These are phyloP conservation scores for Gentiana dahurica DNA, from an alignment of 257 asterid species.

Conservation along the genomic window DNA sequence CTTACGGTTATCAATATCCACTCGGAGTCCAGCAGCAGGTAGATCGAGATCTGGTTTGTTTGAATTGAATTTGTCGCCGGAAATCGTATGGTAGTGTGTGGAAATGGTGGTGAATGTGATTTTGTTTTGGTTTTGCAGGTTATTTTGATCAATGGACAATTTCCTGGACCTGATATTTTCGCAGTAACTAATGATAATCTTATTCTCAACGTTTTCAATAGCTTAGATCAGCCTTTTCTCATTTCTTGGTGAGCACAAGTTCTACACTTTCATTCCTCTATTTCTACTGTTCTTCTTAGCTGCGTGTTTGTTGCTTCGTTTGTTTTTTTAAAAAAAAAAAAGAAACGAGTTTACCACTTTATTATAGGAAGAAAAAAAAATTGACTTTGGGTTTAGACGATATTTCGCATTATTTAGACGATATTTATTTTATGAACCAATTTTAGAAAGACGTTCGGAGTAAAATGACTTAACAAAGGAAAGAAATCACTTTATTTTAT, in stretches of 20 bases:
- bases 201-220: conserved; percentile 67
- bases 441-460: no score
- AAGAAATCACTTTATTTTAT: no score
- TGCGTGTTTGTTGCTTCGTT: not conserved
- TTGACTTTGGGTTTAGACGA: no score
- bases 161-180: conserved; percentile 86
- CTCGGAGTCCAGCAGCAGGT: conserved; percentile 78
- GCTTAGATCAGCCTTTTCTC: conserved; percentile 84
- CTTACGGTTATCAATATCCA: conserved; percentile 60
- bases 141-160: conserved; percentile 84
- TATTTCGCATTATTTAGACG: no score
- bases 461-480: no score
- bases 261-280: not conserved
- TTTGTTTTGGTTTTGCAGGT: conserved; percentile 33
- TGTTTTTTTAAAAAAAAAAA: no score
- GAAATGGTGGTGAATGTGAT: not conserved
- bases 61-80: no score
- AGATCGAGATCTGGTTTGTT: conserved; percentile 21
- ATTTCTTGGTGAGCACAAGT: conserved; percentile 56
- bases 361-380: no score
- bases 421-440: no score
- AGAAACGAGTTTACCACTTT: no score
- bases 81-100: not conserved
- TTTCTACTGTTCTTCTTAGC: not conserved
- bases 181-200: conserved; percentile 84